A percentile compares a stretch with the other conserved stretches of the same genome.
Conservation (phyloP, 2,329 filamentous ascomycete species). For the Cercospora nicotianae region DNA sequence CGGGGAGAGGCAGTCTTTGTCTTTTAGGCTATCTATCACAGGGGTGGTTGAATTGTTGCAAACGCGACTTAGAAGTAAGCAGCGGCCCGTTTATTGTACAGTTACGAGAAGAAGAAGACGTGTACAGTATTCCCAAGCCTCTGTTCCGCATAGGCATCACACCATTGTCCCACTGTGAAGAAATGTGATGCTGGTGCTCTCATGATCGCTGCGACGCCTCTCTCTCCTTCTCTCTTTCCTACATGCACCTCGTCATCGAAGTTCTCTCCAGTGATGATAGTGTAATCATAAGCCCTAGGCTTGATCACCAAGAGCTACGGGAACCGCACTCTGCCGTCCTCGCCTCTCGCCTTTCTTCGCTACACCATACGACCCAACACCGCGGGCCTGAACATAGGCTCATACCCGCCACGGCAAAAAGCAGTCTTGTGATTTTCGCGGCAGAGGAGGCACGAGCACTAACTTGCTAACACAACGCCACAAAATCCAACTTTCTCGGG, state of each 20-base stretch:
- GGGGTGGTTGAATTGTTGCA: background rate
- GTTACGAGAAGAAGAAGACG: background rate
- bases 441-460: background rate
- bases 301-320: background rate
- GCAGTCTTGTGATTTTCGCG: background rate
- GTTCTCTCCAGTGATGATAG: background rate
- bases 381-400: background rate
- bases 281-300: background rate
- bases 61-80: background rate
- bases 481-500: background rate
- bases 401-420: background rate
- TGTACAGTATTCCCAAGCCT: background rate
- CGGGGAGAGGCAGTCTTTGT: constrained; percentile 9
- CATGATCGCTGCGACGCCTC: background rate
- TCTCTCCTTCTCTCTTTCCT: no score
- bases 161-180: no score
- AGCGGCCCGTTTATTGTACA: background rate
- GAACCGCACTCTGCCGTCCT: background rate
- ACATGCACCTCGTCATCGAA: no score
- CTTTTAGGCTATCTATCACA: constrained; percentile 3
- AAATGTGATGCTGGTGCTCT: background rate
- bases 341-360: background rate
- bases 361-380: background rate
- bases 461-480: background rate
- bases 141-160: background rate